Conservation (phyloP, 139 green algal genomes). For the Picochlorum sp. region DNA sequence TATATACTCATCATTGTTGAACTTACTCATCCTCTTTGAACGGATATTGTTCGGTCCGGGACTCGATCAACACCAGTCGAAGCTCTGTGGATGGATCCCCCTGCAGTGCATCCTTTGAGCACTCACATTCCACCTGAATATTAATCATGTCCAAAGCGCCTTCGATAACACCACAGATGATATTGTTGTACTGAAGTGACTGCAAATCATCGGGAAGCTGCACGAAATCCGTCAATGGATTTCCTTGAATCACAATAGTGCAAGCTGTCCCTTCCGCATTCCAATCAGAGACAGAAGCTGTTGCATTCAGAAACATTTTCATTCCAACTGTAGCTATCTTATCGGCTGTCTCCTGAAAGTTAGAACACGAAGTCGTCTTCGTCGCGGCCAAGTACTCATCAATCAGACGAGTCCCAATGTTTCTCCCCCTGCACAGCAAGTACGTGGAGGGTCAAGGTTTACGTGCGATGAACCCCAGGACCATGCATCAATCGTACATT, state of each 20-base stretch:
- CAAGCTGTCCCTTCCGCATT: constrained; percentile 74
- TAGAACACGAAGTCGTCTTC: constrained; percentile 55
- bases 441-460: neutral
- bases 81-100: constrained; percentile 84
- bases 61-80: constrained; percentile 55
- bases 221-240: constrained; percentile 92
- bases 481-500: constrained; percentile 54
- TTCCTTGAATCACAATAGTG: constrained; percentile 82
- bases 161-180: constrained; percentile 83
- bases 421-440: constrained; percentile 66
- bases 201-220: constrained; percentile 83
- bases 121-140: constrained; percentile 71
- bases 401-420: constrained; percentile 86
- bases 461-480: too few relatives aligned
- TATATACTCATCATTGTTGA: neutral
- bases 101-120: constrained; percentile 72
- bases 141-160: constrained; percentile 87
- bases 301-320: constrained; percentile 87
- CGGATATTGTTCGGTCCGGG: constrained; percentile 63
- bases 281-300: constrained; percentile 68
- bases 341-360: constrained; percentile 76
- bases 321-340: constrained; percentile 66
- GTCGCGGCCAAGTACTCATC: constrained; percentile 93
- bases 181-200: constrained; percentile 78
- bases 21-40: constrained; percentile 91